Conservation (phyloP, 768 basidiomycete species). For the Suillus brevipes region DNA sequence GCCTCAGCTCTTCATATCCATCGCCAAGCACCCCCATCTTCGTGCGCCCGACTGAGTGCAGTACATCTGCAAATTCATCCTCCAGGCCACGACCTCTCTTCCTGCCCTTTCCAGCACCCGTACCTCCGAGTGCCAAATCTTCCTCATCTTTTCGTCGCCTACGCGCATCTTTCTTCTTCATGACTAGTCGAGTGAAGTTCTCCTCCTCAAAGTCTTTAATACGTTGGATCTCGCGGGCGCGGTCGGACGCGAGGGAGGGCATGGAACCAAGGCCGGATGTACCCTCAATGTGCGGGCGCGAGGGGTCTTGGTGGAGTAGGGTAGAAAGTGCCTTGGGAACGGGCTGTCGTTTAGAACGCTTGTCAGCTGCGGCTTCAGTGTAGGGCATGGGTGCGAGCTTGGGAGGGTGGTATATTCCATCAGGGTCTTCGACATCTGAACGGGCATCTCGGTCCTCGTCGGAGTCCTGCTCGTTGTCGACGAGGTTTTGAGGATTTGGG, state of each 20-base stretch:
- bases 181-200: conserved; percentile 86
- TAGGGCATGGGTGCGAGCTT: conserved; percentile 90
- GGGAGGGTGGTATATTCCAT: conserved; percentile 80
- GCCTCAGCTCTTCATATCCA: conserved; percentile 81
- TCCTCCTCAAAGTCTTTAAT: conserved; percentile 93
- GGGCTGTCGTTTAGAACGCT: conserved; percentile 47
- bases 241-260: conserved; percentile 54
- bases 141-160: conserved; percentile 79
- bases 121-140: conserved; percentile 83
- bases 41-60: conserved; percentile 57
- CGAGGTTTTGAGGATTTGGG: conserved; percentile 81
- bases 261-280: conserved; percentile 70
- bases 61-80: conserved; percentile 82
- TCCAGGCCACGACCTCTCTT: conserved; percentile 69
- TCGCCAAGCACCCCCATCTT: conserved; percentile 49
- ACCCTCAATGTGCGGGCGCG: conserved; percentile 68
- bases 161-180: conserved; percentile 84
- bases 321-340: conserved; percentile 65
- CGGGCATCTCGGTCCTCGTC: conserved; percentile 25
- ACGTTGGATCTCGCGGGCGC: conserved; percentile 76
- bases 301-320: conserved; percentile 51
- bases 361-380: conserved; percentile 53
- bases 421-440: conserved; percentile 24
- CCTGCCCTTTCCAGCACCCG: conserved; percentile 53
- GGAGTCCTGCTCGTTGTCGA: conserved; percentile 42